Base-by-base conservation (phyloP, 306 rosid species). In the Corylus avellana region DNA sequence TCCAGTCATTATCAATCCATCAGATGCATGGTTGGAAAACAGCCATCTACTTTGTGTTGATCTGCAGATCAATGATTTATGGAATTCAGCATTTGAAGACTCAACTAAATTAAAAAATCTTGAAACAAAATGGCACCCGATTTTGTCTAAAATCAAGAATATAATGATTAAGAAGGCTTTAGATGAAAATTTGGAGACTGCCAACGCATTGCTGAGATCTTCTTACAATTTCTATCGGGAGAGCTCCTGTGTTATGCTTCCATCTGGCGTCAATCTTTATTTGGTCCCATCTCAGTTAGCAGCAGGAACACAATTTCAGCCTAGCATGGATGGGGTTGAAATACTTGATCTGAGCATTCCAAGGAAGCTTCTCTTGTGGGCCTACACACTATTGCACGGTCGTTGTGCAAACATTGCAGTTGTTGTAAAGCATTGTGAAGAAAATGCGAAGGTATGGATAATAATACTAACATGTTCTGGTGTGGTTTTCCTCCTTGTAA, bases 281-380 rank as follows among this genome's bases (percentile, higher is more conserved):
- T 39, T 89, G 86, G 80, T 88, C 83, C 90, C 91, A 39, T 80
- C 84, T 79, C 91, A 89, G 81, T 74, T 84, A 72, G 89, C 84
- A 54, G 82, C 80, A 61, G 94, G 81, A 80, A 78, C 82, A 55
- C 92, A 87, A 18, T 82, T 92, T 75, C 84, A 84, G 62, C 92
- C 91, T 53, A 85, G 73, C 78, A 69, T 74, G 76, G 82, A 85
- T 58, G 98, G 95, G 79, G 84, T 73, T 83, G 98, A 95, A 84
- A 84, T 86, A 57, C 90, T 95, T 82, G 98, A 95, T 85, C 87
- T 95, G 58, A 92, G 97, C 95, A 89, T 91, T 81, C 97, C 97
- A 54, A 95, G 98, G 90, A 95, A 95, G 88, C 97, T 95, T 90
- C 97, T 95, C 50, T 84, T 95, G 91, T 95, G 98, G 98, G 93